Evolutionary conservation across 2,329 filamentous ascomycete genomes (phyloP).

Genomic region (Incumbomyces lentus): DNA sequence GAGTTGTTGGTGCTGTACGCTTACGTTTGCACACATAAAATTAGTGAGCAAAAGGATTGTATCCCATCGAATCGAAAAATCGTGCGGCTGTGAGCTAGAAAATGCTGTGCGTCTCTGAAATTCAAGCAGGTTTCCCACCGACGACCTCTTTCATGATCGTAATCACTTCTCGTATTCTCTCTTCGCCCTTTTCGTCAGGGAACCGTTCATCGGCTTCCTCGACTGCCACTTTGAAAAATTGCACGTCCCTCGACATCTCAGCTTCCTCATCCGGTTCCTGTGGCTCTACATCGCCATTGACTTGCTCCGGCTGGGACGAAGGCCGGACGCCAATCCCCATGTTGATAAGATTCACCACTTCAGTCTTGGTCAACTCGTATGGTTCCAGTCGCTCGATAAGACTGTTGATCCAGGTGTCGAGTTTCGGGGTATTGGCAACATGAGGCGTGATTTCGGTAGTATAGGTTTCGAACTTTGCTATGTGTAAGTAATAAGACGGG

Average conservation of each 20-base stretch:
- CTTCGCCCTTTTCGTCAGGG: conserved; percentile 17
- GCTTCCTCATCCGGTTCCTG: conserved; percentile 10
- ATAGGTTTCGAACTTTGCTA: conserved; percentile 4
- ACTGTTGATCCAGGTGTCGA: neutral
- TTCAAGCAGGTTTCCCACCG: neutral
- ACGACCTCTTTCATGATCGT: conserved; percentile 2
- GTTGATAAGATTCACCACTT: conserved; percentile 38
- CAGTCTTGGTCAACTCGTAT: conserved; percentile 36
- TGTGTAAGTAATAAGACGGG: neutral
- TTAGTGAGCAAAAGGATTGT: too few species aligned
- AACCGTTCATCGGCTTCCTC: conserved; percentile 20
- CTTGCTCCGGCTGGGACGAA: conserved; percentile 1
- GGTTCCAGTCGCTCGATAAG: conserved; percentile 21
- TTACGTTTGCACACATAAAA: too few species aligned
- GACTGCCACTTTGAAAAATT: conserved; percentile 14
- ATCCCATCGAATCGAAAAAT: too few species aligned
- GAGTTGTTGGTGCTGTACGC: too few species aligned
- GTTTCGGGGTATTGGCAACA: neutral
- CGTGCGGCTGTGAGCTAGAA: too few species aligned
- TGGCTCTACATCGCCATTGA: conserved; percentile 3
- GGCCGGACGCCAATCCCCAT: conserved; percentile 30
- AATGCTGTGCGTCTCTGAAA: too few species aligned
- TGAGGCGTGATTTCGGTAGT: conserved; percentile 6
- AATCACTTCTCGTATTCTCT: conserved; percentile 16
- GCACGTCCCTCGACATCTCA: conserved; percentile 12